Evolutionary conservation across 1,284 basidiomycete species (phyloP).

Genomic region (Pisolithus thermaeus): DNA sequence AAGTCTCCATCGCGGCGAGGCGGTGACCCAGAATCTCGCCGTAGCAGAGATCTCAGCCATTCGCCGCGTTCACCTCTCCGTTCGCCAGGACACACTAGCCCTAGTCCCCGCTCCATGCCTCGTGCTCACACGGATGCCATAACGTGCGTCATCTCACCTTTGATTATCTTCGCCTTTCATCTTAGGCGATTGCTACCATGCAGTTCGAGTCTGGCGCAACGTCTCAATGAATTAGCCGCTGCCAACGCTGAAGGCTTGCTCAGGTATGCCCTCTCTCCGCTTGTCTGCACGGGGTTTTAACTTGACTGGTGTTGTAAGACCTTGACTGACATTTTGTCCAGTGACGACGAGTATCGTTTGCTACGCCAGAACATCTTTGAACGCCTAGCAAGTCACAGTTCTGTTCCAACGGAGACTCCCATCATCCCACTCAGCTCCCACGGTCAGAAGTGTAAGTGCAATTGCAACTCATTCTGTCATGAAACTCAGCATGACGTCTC

Average conservation of each 20-base stretch:
- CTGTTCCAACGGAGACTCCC: conserved; percentile 54
- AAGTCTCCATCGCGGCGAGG: conserved; percentile 15
- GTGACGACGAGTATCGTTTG: conserved; percentile 73
- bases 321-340: conserved; percentile 24
- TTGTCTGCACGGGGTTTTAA: background rate
- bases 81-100: conserved; percentile 16
- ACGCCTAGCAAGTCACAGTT: conserved; percentile 52
- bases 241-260: conserved; percentile 73
- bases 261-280: conserved; percentile 43
- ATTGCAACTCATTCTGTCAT: background rate
- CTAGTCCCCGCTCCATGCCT: conserved; percentile 15
- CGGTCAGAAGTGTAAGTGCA: conserved; percentile 11
- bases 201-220: conserved; percentile 68
- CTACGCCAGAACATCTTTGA: conserved; percentile 73
- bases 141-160: conserved; percentile 48
- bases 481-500: conserved; percentile 5
- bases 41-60: conserved; percentile 6
- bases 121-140: conserved; percentile 52
- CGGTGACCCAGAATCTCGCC: conserved; percentile 12
- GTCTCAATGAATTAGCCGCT: conserved; percentile 68
- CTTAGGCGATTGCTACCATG: conserved; percentile 11
- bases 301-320: conserved; percentile 1
- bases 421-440: conserved; percentile 44
- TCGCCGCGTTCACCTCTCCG: conserved; percentile 18
- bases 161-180: conserved; percentile 7